phyloP scores from a whole-genome alignment of 2,329 filamentous ascomycete species.

The Neofusicoccum umdonicola region DNA sequence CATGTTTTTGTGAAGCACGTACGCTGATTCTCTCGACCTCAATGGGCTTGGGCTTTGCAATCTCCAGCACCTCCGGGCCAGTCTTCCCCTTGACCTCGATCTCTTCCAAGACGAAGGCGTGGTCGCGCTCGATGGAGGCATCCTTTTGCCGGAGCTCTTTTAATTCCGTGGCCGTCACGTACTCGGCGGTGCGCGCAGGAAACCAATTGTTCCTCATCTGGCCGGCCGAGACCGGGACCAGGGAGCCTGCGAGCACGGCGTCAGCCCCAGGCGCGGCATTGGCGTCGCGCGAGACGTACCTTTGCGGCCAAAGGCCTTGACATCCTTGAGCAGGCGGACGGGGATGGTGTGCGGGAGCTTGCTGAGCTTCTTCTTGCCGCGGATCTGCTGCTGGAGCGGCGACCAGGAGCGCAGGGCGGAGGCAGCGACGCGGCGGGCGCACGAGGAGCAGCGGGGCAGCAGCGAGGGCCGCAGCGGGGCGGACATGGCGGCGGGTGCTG shows the following conservation, averaged over 20 bases:
- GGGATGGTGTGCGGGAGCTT: conserved; percentile 35
- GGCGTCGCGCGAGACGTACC: conserved; percentile 26
- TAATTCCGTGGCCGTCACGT: conserved; percentile 47
- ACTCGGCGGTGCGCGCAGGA: conserved; percentile 51
- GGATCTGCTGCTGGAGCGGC: conserved; percentile 36
- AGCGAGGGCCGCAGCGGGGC: conserved; percentile 30
- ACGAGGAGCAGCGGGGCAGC: conserved; percentile 40
- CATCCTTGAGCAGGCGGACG: conserved; percentile 52
- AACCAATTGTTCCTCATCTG: conserved; percentile 57
- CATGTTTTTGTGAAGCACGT: conserved; percentile 19
- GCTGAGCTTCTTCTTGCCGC: conserved; percentile 42
- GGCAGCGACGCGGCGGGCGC: conserved; percentile 34
- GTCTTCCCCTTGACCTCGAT: too few relatives aligned
- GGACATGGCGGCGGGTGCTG: conserved; percentile 29
- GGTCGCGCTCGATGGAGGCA: conserved; percentile 46
- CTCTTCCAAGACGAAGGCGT: conserved; percentile 33
- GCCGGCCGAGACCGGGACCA: conserved; percentile 52
- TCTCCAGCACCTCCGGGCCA: conserved; percentile 27
- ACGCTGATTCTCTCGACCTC: conserved; percentile 42
- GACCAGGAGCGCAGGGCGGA: conserved; percentile 27
- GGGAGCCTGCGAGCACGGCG: conserved; percentile 41
- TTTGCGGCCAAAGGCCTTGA: conserved; percentile 50
- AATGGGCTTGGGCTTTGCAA: conserved; percentile 33
- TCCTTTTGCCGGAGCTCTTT: conserved; percentile 46
- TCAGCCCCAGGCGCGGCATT: not conserved